phyloP scores from a whole-genome alignment of 306 rosid genomes.

The Neltuma alba region DNA sequence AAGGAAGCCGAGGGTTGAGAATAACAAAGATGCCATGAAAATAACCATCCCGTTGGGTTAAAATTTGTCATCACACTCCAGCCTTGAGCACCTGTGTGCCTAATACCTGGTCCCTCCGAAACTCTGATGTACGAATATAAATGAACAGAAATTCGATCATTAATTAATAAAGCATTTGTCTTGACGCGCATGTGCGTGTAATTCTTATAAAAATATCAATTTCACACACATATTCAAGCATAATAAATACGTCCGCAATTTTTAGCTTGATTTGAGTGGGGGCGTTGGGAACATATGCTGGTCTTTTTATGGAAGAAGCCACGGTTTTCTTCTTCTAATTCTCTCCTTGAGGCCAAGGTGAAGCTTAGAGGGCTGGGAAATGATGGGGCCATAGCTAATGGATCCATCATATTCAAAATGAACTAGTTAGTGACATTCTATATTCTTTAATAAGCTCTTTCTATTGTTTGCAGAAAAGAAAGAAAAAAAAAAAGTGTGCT shows the following conservation, averaged over 20 bases:
- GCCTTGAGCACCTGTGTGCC: not conserved
- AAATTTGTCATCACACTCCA: not conserved
- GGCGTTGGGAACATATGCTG: not conserved
- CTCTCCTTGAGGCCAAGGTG: not conserved
- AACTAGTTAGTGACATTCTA: not conserved
- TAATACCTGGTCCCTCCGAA: not conserved
- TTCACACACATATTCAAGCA: not conserved
- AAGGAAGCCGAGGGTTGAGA: too few relatives aligned
- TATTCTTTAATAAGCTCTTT: not conserved
- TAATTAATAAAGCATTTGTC: too few relatives aligned
- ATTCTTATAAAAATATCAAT: too few relatives aligned
- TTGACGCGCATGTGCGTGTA: too few relatives aligned
- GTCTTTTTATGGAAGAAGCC: not conserved
- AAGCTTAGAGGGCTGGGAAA: too few relatives aligned
- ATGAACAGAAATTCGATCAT: not conserved
- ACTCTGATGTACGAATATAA: not conserved
- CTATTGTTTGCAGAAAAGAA: too few relatives aligned
- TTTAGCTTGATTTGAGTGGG: not conserved
- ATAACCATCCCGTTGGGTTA: not conserved
- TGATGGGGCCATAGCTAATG: not conserved
- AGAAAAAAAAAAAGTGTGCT: too few relatives aligned
- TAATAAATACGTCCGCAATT: not conserved
- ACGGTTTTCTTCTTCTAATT: not conserved
- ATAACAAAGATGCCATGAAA: not conserved
- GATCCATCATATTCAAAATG: constrained; percentile 7